These are phyloP conservation scores for Cladosporium sp. DNA, from an alignment of 2,329 filamentous ascomycete genomes.

Conservation along the genomic window DNA sequence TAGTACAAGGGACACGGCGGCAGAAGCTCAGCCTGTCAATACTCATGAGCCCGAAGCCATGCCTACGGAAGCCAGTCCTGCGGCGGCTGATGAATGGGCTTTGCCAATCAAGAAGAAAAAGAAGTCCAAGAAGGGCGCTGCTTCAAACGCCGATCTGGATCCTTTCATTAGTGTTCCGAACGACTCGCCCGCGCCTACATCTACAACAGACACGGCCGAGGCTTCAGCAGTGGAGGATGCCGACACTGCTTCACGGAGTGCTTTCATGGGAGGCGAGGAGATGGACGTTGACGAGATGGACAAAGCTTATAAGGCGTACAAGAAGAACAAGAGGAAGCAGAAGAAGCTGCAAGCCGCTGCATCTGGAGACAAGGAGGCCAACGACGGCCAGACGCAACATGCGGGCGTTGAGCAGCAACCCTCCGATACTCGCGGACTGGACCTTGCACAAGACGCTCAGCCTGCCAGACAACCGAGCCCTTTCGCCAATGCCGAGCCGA, in stretches of 20 bases:
- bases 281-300: constrained; percentile 32
- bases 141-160: constrained; percentile 21
- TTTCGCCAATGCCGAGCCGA: constrained; percentile 8
- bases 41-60: not conserved
- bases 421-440: not conserved
- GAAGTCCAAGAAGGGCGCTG: constrained; percentile 39
- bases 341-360: constrained; percentile 22
- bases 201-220: constrained; percentile 9
- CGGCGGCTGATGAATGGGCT: constrained; percentile 2
- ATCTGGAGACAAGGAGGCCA: not conserved
- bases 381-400: not conserved
- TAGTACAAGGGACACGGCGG: not conserved
- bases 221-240: constrained; percentile 1
- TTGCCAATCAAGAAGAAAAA: constrained; percentile 19
- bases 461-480: constrained; percentile 6
- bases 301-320: constrained; percentile 27
- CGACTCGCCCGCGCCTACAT: constrained; percentile 10
- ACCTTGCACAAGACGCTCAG: not conserved
- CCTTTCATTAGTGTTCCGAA: constrained; percentile 15
- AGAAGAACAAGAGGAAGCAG: constrained; percentile 27
- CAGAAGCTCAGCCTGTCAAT: not conserved
- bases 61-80: not conserved
- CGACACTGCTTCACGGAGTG: not conserved
- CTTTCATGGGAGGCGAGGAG: constrained; percentile 18
- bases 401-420: not conserved